Evolutionary conservation across 169 alveolate genomes (phyloP), one percentile per base, ranked within the genome.

Genomic region (Eimeria praecox): DNA sequence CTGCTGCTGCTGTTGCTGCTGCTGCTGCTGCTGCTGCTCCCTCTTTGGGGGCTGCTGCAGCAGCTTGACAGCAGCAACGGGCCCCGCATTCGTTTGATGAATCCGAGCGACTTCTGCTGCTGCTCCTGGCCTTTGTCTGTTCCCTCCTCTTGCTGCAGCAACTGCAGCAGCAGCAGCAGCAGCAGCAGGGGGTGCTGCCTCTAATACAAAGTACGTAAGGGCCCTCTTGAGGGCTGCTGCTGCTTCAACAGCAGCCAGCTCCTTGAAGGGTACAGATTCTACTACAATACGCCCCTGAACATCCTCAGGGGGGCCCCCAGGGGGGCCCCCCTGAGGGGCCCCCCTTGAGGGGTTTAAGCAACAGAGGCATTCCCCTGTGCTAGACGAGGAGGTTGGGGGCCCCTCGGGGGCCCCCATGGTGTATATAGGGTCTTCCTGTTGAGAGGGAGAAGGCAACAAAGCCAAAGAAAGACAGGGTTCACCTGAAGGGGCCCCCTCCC

Each of bases 201-300:
- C 90, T 71, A 80, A 46, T 3, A 80, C 10, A 35, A 80, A 80
- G 90, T 80, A 80, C 18, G 40, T 85, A 35, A 59, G 80, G 75
- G 92, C 78, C 78, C 92, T 85, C 38, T 85, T 56, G 35, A 85
- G 38, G 3, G 92, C 92, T 85, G 92, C 78, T 52, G 92, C 92
- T n/a, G 92, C 92, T 35, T 52, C 80, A 3, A 59, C 44, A 56
- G 92, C 92, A 33, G 92, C 78, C 56, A 24, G 6, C 78, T 56
- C 66, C 78, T 59, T 59, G 3, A 27, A 33, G 77, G 44, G 22
- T 3, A 42, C 24, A 10, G 40, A 4, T 8, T 80, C 71, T 1
- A n/a, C 44, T 27, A 80, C 90, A 30, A 80, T 24, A 35, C 27
- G 42, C 46, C 90, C 90, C 35, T 35, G 59, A 2, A 80, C 44